Base-by-base conservation (phyloP, 345 rosid species). In the Dipteronia dyeriana region DNA sequence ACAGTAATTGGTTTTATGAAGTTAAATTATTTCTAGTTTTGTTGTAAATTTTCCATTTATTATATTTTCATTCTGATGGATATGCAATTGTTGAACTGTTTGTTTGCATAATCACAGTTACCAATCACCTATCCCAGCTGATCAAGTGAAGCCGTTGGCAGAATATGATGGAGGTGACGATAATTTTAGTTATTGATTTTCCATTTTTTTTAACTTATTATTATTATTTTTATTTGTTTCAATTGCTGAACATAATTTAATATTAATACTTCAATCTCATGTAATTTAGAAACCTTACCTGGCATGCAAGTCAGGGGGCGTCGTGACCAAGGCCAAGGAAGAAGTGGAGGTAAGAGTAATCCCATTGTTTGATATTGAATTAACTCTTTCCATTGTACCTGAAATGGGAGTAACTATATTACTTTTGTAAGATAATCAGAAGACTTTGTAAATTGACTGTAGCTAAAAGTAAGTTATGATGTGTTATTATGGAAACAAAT, bases 81-180 rank as follows among this genome's bases (percentile, higher is more conserved):
- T 6, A 47, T 69, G 29, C 5, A 12, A 31, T 59, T 56, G 64
- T 54, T 72, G 19, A n/a, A 39, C 51, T 54, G 25, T n/a, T 59
- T 14, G 3, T 41, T 19, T 79, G 22, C 9, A 19, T 7, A 49
- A 69, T 78, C 19, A 5, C 79, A 85, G 90, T 78, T 87, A 87
- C 59, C 88, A 87, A 80, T 84, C 84, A 72, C 88, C 90, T 25
- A 61, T 85, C 34, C 82, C 87, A 59, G 66, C 85, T 8, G 87
- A 85, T 31, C 88, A 71, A 78, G 85, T 82, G 81, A 88, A 77
- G 76, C 71, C 80, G 6, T 72, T 23, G 12, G 22, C 67, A 26
- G 81, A 75, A 34, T 79, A 60, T 80, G 85, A 82, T 14, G 77
- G 78, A 69, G 81, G 79, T 60, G 88, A 87, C 81, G 14, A 79